A percentile compares a stretch with the other conserved stretches of the same genome.
phyloP scores from a whole-genome alignment of 2,329 filamentous ascomycete species.

The Akanthomyces dipterigenus region DNA sequence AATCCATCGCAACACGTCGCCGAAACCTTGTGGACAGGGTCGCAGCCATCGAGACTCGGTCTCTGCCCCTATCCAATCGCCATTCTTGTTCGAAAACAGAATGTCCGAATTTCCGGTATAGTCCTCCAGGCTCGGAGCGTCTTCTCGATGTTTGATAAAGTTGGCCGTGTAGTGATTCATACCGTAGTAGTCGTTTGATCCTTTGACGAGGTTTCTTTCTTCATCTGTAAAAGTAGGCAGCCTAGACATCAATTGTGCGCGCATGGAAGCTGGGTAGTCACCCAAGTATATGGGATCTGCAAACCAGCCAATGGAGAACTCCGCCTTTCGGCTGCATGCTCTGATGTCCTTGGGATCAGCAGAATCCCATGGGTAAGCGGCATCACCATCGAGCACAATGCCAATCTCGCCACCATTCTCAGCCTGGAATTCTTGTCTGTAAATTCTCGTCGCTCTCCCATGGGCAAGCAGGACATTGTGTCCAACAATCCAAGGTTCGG shows the following conservation, averaged over 20 bases:
- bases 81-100: slow-evolving; percentile 62
- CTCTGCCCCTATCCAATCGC: slow-evolving; percentile 70
- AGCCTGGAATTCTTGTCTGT: slow-evolving; percentile 45
- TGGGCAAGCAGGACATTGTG: slow-evolving; percentile 78
- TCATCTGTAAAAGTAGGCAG: slow-evolving; percentile 68
- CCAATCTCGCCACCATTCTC: slow-evolving; percentile 70
- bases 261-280: slow-evolving; percentile 78
- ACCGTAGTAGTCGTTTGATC: slow-evolving; percentile 90
- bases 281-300: slow-evolving; percentile 82
- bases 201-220: slow-evolving; percentile 66
- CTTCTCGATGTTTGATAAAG: slow-evolving; percentile 69
- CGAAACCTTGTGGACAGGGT: slow-evolving; percentile 69
- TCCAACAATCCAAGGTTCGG: slow-evolving; percentile 76
- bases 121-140: slow-evolving; percentile 37
- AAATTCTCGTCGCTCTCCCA: too few species aligned
- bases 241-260: slow-evolving; percentile 69
- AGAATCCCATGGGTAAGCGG: slow-evolving; percentile 75
- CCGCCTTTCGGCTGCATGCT: slow-evolving; percentile 73
- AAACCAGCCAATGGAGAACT: slow-evolving; percentile 85
- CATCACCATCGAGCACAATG: slow-evolving; percentile 83
- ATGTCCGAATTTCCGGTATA: slow-evolving; percentile 70
- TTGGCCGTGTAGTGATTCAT: slow-evolving; percentile 93
- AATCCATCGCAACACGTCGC: slow-evolving; percentile 69
- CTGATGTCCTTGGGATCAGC: slow-evolving; percentile 67
- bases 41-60: slow-evolving; percentile 78